Base-by-base conservation (phyloP, 1,139 yeast species). In the Kurtzmaniella natalensis region DNA sequence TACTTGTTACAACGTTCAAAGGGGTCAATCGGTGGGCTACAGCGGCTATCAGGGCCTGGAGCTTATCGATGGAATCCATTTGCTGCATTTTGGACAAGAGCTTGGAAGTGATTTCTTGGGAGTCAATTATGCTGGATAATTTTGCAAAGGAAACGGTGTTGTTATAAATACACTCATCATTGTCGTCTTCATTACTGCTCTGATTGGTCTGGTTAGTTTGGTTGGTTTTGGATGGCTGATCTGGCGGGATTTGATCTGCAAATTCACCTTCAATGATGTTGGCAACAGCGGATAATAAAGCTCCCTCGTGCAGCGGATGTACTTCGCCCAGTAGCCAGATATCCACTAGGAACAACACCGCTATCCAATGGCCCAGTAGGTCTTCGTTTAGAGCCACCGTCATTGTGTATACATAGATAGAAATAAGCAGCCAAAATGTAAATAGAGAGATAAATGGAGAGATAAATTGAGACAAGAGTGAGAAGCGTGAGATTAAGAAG, bases 321-420 rank as follows among this genome's bases (percentile, higher is more conserved):
- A 26, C 14, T 5, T n/a, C n/a, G 13, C 19, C 13, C 8, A 17
- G 29, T 7, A 17, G 16, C 29, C 29, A 26, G 7, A 26, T 7
- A 18, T 26, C 29, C 21, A 26, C 29, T 17, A 26, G 21, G 20
- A 26, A 26, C 21, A 26, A 17, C 8, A 18, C 29, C 3, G 29
- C 29, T n/a, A 26, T 21, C 15, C 19, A 26, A 18, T 26, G 19
- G 3, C 21, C 29, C 29, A 26, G 29, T 9, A 26, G 10, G 11
- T 26, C 29, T 26, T 26, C 29, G 17, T 21, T 26, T 8, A 26
- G 29, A 8, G n/a, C 11, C 5, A 26, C n/a, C 4, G 9, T 18
- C 29, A 26, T 26, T 24, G 7, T 7, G 21, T 7, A 5, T 14
- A 16, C 26, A 23, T 11, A 23, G 7, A 23, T 7, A 23, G 8